Percentiles rank a stretch among this genome's conserved stretches.
These are phyloP conservation scores for Umbelopsis sp. DNA, from an alignment of 192 early-diverging fungal genomes.

Conservation along the genomic window DNA sequence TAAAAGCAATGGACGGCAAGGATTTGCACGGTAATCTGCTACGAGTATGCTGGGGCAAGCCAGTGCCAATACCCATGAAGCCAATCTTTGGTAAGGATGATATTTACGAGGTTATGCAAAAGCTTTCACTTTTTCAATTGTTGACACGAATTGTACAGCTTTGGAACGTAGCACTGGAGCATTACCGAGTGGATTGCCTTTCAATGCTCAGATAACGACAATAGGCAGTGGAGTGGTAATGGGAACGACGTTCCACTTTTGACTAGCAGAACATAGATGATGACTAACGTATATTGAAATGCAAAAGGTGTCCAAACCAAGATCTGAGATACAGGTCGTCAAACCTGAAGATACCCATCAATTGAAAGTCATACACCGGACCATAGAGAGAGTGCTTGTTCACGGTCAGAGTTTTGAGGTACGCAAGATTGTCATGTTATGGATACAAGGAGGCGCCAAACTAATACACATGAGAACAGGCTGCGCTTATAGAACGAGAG, in stretches of 20 bases:
- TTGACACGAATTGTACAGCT: constrained; percentile 19
- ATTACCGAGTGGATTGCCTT: constrained; percentile 52
- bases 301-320: constrained; percentile 38
- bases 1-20: constrained; percentile 75
- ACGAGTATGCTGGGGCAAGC: constrained; percentile 85
- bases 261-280: constrained; percentile 23
- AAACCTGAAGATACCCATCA: constrained; percentile 60
- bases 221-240: constrained; percentile 22
- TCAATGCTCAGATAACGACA: constrained; percentile 60
- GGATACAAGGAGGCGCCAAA: neutral
- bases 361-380: constrained; percentile 78
- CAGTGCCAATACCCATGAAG: constrained; percentile 68
- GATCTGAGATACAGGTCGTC: constrained; percentile 67
- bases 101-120: too few species aligned
- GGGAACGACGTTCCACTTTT: neutral
- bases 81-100: constrained; percentile 71
- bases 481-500: constrained; percentile 65
- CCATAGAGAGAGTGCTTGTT: constrained; percentile 76
- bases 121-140: neutral
- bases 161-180: constrained; percentile 35
- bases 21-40: constrained; percentile 60
- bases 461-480: constrained; percentile 27
- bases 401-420: constrained; percentile 76
- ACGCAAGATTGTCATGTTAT: neutral
- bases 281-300: constrained; percentile 22